phyloP scores from a whole-genome alignment of 2,329 filamentous ascomycete genomes.

The Phialocephala subalpina region DNA sequence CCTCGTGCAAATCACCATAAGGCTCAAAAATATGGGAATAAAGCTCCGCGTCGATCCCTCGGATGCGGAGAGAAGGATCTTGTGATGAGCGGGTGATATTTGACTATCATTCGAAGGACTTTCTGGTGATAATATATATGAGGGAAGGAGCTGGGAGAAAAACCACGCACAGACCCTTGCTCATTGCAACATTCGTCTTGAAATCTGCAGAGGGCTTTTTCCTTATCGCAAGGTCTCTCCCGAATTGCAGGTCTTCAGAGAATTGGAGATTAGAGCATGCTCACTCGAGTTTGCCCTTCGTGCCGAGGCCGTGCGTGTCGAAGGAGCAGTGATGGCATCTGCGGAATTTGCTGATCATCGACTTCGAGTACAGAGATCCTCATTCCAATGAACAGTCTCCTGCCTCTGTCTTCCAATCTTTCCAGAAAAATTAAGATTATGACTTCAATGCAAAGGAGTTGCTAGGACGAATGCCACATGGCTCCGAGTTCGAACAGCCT shows the following conservation, averaged over 20 bases:
- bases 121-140: background rate
- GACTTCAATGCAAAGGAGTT: too few species aligned
- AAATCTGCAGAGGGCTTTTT: background rate
- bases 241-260: background rate
- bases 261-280: background rate
- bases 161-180: background rate
- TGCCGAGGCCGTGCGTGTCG: too few species aligned
- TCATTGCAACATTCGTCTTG: background rate
- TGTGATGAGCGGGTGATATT: background rate
- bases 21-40: slow-evolving; percentile 5
- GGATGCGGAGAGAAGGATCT: background rate
- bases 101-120: background rate
- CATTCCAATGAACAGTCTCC: background rate
- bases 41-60: background rate
- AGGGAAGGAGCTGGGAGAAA: background rate
- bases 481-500: too few species aligned
- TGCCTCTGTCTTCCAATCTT: too few species aligned
- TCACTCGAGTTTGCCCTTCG: too few species aligned
- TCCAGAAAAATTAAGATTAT: too few species aligned
- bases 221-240: background rate
- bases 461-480: too few species aligned
- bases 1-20: slow-evolving; percentile 4
- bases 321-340: background rate
- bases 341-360: background rate
- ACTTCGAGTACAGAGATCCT: background rate